A percentile compares a stretch with the other conserved stretches of the same genome.
Evolutionary conservation across 768 basidiomycete genomes (phyloP).

Genomic region (Russula ochroleuca): DNA sequence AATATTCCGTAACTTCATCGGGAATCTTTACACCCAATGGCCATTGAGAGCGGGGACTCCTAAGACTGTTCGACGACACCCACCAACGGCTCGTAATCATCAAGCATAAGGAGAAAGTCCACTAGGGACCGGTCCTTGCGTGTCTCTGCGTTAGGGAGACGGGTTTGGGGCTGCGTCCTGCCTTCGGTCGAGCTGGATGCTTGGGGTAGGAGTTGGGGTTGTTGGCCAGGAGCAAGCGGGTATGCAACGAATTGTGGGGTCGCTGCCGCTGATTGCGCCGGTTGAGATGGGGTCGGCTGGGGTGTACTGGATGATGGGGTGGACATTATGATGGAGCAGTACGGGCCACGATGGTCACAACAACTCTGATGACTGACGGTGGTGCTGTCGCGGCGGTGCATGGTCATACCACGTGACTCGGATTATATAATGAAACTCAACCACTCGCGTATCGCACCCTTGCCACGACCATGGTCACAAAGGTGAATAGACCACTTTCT

Average conservation of each 20-base stretch:
- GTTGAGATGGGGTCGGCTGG: constrained; percentile 22
- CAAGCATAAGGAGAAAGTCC: constrained; percentile 93
- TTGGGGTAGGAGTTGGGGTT: constrained; percentile 27
- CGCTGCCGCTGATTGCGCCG: constrained; percentile 24
- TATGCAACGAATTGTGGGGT: constrained; percentile 27
- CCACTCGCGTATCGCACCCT: too few species aligned
- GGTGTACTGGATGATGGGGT: constrained; percentile 24
- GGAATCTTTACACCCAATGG: constrained; percentile 60
- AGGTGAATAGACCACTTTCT: constrained; percentile 32
- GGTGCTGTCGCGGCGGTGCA: not conserved
- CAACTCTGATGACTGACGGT: not conserved
- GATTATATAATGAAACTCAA: constrained; percentile 6
- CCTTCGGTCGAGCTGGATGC: constrained; percentile 19
- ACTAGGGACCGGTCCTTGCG: constrained; percentile 86
- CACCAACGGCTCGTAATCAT: constrained; percentile 94
- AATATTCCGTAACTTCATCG: constrained; percentile 96
- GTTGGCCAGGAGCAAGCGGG: constrained; percentile 27
- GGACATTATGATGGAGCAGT: constrained; percentile 21
- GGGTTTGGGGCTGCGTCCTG: constrained; percentile 43
- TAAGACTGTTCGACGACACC: constrained; percentile 29
- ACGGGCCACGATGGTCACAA: constrained; percentile 8
- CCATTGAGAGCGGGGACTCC: not conserved
- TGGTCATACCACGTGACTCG: constrained; percentile 1
- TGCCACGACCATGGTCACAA: not conserved
- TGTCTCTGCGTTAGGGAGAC: constrained; percentile 74